Evolutionary conservation across 768 basidiomycete genomes (phyloP).

Genomic region (Boletus tylopilopsis): DNA sequence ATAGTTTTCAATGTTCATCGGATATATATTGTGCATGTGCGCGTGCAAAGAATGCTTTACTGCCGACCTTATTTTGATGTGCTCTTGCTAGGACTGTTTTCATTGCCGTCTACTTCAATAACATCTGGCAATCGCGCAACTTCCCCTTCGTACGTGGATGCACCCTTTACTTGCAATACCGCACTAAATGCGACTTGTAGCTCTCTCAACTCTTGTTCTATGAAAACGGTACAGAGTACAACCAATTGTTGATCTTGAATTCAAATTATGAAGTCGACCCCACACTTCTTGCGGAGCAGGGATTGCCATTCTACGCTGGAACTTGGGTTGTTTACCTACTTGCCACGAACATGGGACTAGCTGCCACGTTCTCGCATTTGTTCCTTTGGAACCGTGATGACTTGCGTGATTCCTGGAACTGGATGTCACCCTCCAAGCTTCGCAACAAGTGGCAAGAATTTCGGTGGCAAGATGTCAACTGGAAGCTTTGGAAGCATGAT

Average conservation of each 20-base stretch:
- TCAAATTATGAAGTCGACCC: slow-evolving; percentile 48
- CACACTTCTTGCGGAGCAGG: slow-evolving; percentile 42
- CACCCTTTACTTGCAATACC: neutral
- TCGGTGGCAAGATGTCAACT: slow-evolving; percentile 33
- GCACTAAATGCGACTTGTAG: slow-evolving; percentile 16
- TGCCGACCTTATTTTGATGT: slow-evolving; percentile 1
- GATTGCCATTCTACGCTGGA: slow-evolving; percentile 28
- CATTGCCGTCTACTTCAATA: slow-evolving; percentile 38
- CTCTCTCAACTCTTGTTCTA: slow-evolving; percentile 49
- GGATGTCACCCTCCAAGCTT: slow-evolving; percentile 37
- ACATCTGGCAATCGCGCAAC: slow-evolving; percentile 54
- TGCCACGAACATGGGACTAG: slow-evolving; percentile 29
- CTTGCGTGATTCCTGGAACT: slow-evolving; percentile 42
- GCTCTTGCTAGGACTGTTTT: slow-evolving; percentile 28
- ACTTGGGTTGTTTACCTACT: slow-evolving; percentile 22
- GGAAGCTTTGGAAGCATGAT: slow-evolving; percentile 33
- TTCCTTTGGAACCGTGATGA: slow-evolving; percentile 52
- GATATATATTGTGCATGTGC: slow-evolving; percentile 50
- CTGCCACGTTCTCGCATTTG: slow-evolving; percentile 48
- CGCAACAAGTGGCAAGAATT: slow-evolving; percentile 20
- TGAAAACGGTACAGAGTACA: slow-evolving; percentile 47
- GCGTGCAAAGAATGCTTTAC: slow-evolving; percentile 3
- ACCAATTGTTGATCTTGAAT: slow-evolving; percentile 52
- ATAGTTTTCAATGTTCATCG: slow-evolving; percentile 45
- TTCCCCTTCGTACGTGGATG: slow-evolving; percentile 49